Conservation (phyloP, 1,284 basidiomycete genomes). For the Lignosus rhinocerotis region DNA sequence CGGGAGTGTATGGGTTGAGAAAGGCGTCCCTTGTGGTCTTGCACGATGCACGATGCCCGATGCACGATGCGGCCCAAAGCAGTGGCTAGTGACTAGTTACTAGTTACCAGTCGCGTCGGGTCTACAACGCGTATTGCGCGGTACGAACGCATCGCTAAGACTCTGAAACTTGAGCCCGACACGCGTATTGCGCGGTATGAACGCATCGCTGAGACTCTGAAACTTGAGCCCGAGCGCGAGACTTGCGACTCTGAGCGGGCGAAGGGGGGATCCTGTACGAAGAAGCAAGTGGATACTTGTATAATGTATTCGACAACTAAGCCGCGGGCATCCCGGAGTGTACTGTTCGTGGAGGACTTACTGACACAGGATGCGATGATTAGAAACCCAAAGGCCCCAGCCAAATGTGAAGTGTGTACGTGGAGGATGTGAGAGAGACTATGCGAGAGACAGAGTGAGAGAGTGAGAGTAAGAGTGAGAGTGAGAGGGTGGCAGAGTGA, state of each 20-base stretch:
- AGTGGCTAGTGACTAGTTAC: too few relatives aligned
- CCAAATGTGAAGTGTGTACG: slow-evolving; percentile 22
- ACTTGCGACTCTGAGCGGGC: too few relatives aligned
- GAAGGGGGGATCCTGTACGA: too few relatives aligned
- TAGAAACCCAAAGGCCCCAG: slow-evolving; percentile 27
- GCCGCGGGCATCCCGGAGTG: slow-evolving; percentile 10
- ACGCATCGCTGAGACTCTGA: too few relatives aligned
- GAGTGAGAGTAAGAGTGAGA: slow-evolving; percentile 11
- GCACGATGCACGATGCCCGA: neutral
- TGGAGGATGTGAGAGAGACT: slow-evolving; percentile 13
- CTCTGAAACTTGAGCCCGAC: too few relatives aligned
- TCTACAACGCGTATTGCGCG: too few relatives aligned
- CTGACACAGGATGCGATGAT: slow-evolving; percentile 28
- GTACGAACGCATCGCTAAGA: too few relatives aligned
- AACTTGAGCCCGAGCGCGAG: too few relatives aligned
- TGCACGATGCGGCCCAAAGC: neutral
- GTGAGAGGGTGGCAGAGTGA: slow-evolving; percentile 9
- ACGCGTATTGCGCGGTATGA: too few relatives aligned
- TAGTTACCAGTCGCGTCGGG: too few relatives aligned
- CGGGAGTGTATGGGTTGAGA: slow-evolving; percentile 2
- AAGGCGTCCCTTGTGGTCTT: neutral
- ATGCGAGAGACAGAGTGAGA: slow-evolving; percentile 11
- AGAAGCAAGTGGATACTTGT: slow-evolving; percentile 7
- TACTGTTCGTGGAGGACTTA: slow-evolving; percentile 16
- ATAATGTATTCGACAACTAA: slow-evolving; percentile 16